Base-by-base conservation (phyloP, 164 flowering plant species). In the Piper longum region DNA sequence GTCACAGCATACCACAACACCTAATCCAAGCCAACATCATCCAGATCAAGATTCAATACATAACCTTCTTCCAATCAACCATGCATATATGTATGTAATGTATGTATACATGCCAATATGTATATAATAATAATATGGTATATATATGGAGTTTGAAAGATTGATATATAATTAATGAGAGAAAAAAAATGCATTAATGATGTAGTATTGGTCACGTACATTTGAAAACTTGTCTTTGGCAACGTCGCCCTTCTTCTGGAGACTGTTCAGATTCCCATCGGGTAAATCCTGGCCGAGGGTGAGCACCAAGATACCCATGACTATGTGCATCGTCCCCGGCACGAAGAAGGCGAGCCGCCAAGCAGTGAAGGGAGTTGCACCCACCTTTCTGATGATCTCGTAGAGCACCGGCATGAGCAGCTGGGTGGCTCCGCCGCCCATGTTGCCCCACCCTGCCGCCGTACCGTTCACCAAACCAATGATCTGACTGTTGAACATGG, bases 261-360 rank as follows among this genome's bases (percentile, higher is more conserved):
- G 74, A 48, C 71, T 58, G 11, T 71, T 44, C 2, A 78, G 81
- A 70, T 89, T 89, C 0, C 95, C 96, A 73, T 87, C 91, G 7
- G 95, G 95, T 68, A 87, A 43, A 66, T 89, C 96, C 62, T 85
- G 96, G 52, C 93, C 93, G 8, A 83, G 76, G 11, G 76, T 76
- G n/a, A 89, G 66, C 44, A 87, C 88, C 43, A 81, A 36, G 19
- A 87, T 61, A 3, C 88, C 96, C 66, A 74, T 80, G 56, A 85
- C 66, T 1, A 81, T 48, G 60, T 86, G 93, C 54, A 85, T 56
- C 68, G 69, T 73, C 0, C 87, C 96, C 1, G 93, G 96, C 51
- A 89, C 72, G 71, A 89, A 84, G 68, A 87, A 89, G n/a, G 96
- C 91, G 0, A 89, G 78, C 42, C 96, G 73, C 96, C 96, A 89